Conservation (phyloP, 768 basidiomycete genomes). For the Podaxis sp. region DNA sequence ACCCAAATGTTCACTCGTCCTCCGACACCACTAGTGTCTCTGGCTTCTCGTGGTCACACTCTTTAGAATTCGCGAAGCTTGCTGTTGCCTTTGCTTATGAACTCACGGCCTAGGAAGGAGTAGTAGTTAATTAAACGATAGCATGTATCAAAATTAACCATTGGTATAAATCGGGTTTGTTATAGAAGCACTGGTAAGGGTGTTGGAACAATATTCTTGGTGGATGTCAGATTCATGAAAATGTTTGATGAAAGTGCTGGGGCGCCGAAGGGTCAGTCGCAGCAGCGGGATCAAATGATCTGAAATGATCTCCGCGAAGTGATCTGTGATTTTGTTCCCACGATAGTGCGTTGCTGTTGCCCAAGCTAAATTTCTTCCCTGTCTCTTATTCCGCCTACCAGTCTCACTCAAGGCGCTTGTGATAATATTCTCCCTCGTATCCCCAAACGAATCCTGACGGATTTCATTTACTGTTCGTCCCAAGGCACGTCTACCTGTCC, state of each 20-base stretch:
- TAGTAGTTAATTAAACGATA: not conserved
- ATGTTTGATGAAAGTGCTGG: too few species aligned
- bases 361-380: not conserved
- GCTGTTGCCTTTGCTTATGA: slow-evolving; percentile 58
- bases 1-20: slow-evolving; percentile 42
- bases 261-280: not conserved
- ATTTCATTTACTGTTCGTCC: not conserved
- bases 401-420: not conserved
- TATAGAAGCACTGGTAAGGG: not conserved
- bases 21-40: slow-evolving; percentile 44
- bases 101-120: slow-evolving; percentile 28
- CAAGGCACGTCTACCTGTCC: not conserved
- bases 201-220: too few species aligned
- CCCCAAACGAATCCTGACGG: not conserved
- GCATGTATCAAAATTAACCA: not conserved
- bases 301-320: too few species aligned
- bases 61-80: slow-evolving; percentile 60
- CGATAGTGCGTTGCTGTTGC: not conserved
- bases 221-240: too few species aligned
- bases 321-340: not conserved
- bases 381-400: not conserved
- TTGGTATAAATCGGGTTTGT: not conserved
- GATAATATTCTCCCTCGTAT: not conserved
- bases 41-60: slow-evolving; percentile 50
- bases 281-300: not conserved